Conservation (phyloP, 768 basidiomycete species). For the Leccinellum rugosiceps region DNA sequence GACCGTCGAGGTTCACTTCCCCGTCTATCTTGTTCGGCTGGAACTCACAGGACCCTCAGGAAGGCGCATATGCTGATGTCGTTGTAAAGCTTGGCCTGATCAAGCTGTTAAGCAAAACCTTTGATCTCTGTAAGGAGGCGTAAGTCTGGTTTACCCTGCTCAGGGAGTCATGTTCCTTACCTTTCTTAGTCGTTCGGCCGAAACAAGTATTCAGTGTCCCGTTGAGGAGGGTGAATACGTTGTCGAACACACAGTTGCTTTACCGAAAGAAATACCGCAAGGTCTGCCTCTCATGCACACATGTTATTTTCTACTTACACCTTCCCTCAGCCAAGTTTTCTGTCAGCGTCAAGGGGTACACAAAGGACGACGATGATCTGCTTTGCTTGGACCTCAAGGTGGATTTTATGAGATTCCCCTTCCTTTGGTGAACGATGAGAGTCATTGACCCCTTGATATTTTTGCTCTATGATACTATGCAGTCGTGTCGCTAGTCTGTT, state of each 20-base stretch:
- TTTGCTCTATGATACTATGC: background rate
- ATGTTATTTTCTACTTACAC: constrained; percentile 1
- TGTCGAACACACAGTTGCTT: constrained; percentile 77
- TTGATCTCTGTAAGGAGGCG: constrained; percentile 95
- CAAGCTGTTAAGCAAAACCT: constrained; percentile 78
- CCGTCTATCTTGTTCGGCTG: background rate
- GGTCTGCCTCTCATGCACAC: constrained; percentile 38
- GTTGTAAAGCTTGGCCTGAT: constrained; percentile 90
- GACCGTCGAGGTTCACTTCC: constrained; percentile 57
- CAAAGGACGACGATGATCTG: constrained; percentile 68
- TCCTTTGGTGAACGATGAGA: constrained; percentile 28
- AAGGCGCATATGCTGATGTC: constrained; percentile 89
- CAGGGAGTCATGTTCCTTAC: constrained; percentile 1
- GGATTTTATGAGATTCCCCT: constrained; percentile 58
- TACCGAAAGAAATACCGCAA: constrained; percentile 90
- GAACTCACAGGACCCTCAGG: constrained; percentile 44
- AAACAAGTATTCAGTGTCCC: constrained; percentile 81
- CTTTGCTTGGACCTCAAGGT: constrained; percentile 78
- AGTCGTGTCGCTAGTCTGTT: background rate
- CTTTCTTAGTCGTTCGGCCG: constrained; percentile 58
- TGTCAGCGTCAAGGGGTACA: constrained; percentile 68
- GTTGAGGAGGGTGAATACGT: constrained; percentile 66
- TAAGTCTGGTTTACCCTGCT: constrained; percentile 43
- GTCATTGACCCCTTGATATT: background rate
- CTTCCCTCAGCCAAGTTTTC: constrained; percentile 71